Evolutionary conservation across 1,284 basidiomycete genomes (phyloP).

Genomic region (Cutaneotrichosporon mucoides): DNA sequence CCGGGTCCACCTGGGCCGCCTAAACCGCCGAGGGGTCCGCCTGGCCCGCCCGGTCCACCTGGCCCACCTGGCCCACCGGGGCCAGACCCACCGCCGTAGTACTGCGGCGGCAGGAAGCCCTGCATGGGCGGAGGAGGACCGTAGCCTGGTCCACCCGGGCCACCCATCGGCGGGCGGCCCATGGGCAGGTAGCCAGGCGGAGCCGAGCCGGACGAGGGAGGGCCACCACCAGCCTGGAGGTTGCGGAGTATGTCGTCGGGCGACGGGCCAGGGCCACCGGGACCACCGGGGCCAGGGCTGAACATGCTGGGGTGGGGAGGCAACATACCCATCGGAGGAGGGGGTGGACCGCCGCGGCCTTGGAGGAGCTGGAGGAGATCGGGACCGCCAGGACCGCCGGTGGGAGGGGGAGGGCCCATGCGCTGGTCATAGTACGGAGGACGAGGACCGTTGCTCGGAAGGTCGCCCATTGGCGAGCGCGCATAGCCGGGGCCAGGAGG

Average conservation of each 20-base stretch:
- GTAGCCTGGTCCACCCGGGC: slow-evolving; percentile 1
- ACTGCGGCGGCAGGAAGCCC: slow-evolving; percentile 19
- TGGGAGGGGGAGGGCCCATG: slow-evolving; percentile 10
- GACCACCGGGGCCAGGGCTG: slow-evolving; percentile 3
- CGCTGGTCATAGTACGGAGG: slow-evolving; percentile 8
- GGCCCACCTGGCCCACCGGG: neutral
- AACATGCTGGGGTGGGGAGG: slow-evolving; percentile 19
- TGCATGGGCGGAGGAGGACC: slow-evolving; percentile 15
- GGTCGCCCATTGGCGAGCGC: slow-evolving; percentile 9
- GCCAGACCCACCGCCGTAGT: slow-evolving; percentile 4
- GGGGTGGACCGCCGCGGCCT: slow-evolving; percentile 11
- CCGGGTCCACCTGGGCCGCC: slow-evolving; percentile 2
- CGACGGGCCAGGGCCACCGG: slow-evolving; percentile 9
- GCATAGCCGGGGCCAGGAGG: neutral
- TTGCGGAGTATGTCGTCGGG: slow-evolving; percentile 23
- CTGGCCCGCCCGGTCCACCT: slow-evolving; percentile 1
- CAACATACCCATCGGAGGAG: slow-evolving; percentile 23
- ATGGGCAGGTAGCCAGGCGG: slow-evolving; percentile 14
- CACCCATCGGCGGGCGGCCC: slow-evolving; percentile 1
- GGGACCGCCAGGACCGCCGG: slow-evolving; percentile 2
- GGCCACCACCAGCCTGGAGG: slow-evolving; percentile 13
- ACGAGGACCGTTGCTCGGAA: slow-evolving; percentile 1
- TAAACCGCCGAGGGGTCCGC: neutral
- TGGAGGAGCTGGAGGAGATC: slow-evolving; percentile 31
- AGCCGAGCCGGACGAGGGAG: neutral